These are phyloP conservation scores for Scedosporium minutisporum DNA, from an alignment of 2,329 filamentous ascomycete species.

Conservation along the genomic window DNA sequence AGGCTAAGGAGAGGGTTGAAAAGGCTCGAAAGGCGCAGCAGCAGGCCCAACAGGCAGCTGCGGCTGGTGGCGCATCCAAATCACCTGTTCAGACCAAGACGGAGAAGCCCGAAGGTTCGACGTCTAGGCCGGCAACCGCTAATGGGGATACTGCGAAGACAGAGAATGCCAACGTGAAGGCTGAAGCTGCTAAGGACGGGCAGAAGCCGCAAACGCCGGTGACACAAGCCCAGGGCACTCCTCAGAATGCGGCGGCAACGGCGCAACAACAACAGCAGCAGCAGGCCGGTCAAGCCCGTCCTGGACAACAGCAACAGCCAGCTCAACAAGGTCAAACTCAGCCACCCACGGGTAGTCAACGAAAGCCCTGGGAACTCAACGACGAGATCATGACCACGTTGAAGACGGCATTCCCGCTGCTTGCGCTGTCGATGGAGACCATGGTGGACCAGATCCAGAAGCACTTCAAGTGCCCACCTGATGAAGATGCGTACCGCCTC, in stretches of 20 bases:
- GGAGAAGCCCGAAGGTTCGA: conserved; percentile 31
- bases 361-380: conserved; percentile 90
- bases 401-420: conserved; percentile 91
- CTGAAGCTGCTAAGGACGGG: background rate
- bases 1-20: conserved; percentile 54
- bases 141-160: conserved; percentile 35
- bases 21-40: conserved; percentile 23
- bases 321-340: conserved; percentile 13
- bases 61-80: conserved; percentile 24
- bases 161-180: conserved; percentile 28
- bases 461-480: conserved; percentile 96
- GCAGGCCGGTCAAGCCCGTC: background rate
- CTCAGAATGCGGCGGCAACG: conserved; percentile 11
- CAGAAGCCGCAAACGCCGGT: background rate
- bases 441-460: conserved; percentile 99
- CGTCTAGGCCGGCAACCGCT: conserved; percentile 40
- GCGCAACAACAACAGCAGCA: conserved; percentile 6
- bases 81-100: conserved; percentile 44
- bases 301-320: conserved; percentile 7
- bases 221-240: background rate
- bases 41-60: conserved; percentile 30
- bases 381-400: conserved; percentile 93
- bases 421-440: conserved; percentile 96
- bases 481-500: conserved; percentile 93
- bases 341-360: conserved; percentile 28